A percentile compares a stretch with the other conserved stretches of the same genome.
These are phyloP conservation scores for Phialophora verrucosa DNA, from an alignment of 2,329 filamentous ascomycete genomes.

Conservation along the genomic window DNA sequence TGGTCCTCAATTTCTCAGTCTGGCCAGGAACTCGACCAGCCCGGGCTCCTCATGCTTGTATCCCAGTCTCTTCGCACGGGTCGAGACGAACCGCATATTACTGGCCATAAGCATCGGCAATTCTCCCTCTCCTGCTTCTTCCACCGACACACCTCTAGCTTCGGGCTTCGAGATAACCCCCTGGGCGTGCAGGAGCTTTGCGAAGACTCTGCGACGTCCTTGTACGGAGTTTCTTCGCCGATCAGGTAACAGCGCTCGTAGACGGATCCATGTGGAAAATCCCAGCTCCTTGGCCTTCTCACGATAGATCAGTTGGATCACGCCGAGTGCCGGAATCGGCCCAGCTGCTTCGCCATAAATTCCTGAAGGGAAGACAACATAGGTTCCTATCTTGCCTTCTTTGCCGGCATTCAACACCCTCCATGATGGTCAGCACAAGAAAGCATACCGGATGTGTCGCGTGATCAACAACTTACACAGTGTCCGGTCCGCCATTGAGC, in stretches of 20 bases:
- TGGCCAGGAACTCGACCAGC: slow-evolving; percentile 20
- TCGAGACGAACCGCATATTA: slow-evolving; percentile 20
- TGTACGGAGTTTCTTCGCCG: slow-evolving; percentile 17
- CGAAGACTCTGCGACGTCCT: slow-evolving; percentile 16
- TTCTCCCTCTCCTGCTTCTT: slow-evolving; percentile 26
- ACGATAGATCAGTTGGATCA: slow-evolving; percentile 24
- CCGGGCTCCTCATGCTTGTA: slow-evolving; percentile 25
- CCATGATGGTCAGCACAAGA: not conserved
- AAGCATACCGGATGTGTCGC: not conserved
- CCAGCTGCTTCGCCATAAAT: slow-evolving; percentile 27
- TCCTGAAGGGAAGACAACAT: slow-evolving; percentile 27
- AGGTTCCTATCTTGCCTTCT: slow-evolving; percentile 27
- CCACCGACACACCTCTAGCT: slow-evolving; percentile 17
- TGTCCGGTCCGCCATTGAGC: slow-evolving; percentile 29
- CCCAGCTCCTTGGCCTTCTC: slow-evolving; percentile 29
- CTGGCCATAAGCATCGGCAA: slow-evolving; percentile 29
- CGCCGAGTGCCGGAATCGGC: slow-evolving; percentile 25
- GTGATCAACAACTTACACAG: slow-evolving; percentile 19
- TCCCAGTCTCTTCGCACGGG: slow-evolving; percentile 20
- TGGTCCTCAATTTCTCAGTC: not conserved
- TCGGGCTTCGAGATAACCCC: slow-evolving; percentile 17
- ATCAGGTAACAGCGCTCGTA: slow-evolving; percentile 27
- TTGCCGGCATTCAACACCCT: slow-evolving; percentile 25
- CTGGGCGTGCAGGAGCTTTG: slow-evolving; percentile 13
- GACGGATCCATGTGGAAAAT: slow-evolving; percentile 24